Percentiles rank a stretch among this genome's conserved stretches.
Evolutionary conservation across 1,284 basidiomycete genomes (phyloP).

Genomic region (Singerocomus inundabilis): DNA sequence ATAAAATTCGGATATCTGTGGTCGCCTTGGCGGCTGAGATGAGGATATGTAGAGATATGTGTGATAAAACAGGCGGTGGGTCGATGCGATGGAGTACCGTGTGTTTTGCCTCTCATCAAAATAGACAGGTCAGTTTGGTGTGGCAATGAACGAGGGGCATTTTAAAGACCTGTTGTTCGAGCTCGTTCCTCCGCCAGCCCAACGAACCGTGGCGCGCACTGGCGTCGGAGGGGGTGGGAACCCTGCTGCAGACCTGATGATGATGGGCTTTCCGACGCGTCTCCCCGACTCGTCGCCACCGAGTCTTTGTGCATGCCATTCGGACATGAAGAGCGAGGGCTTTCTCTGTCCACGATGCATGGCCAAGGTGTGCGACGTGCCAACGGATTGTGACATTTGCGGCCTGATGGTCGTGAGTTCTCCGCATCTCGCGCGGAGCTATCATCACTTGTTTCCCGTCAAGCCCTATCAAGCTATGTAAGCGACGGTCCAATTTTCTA

Average conservation of each 20-base stretch:
- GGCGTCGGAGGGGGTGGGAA: slow-evolving; percentile 49
- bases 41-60: slow-evolving; percentile 93
- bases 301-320: slow-evolving; percentile 91
- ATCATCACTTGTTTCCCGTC: slow-evolving; percentile 92
- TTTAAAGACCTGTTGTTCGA: slow-evolving; percentile 95
- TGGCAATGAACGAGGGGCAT: slow-evolving; percentile 96
- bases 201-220: slow-evolving; percentile 59
- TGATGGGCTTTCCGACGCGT: slow-evolving; percentile 97
- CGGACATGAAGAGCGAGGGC: slow-evolving; percentile 83
- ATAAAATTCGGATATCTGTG: slow-evolving; percentile 87
- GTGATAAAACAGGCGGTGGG: slow-evolving; percentile 84
- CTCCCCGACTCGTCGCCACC: slow-evolving; percentile 81
- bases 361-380: slow-evolving; percentile 94
- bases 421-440: slow-evolving; percentile 94
- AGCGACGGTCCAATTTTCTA: slow-evolving; percentile 34
- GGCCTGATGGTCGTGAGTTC: slow-evolving; percentile 97
- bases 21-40: slow-evolving; percentile 95
- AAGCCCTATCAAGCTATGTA: slow-evolving; percentile 79
- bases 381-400: slow-evolving; percentile 97
- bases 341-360: slow-evolving; percentile 95
- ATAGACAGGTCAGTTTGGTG: slow-evolving; percentile 81
- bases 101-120: slow-evolving; percentile 12
- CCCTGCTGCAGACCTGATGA: slow-evolving; percentile 87
- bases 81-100: slow-evolving; percentile 6
- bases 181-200: slow-evolving; percentile 91